Percentiles rank a stretch among this genome's conserved stretches.
phyloP scores from a whole-genome alignment of 2,329 filamentous ascomycete species.

The Domatiomyces catenatus region DNA sequence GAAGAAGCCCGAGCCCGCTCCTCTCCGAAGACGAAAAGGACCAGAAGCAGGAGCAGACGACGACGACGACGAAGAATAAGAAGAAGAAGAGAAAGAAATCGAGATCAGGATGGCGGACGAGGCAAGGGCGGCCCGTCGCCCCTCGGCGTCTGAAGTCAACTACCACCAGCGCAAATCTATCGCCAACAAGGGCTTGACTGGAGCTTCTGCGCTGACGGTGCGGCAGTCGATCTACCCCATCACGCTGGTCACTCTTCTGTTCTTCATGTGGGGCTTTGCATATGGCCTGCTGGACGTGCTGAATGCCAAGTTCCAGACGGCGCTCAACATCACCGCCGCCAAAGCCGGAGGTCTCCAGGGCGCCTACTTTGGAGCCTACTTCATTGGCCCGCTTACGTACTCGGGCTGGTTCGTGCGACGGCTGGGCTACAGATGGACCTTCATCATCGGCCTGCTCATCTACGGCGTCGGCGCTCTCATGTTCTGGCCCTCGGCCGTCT shows the following conservation, averaged over 20 bases:
- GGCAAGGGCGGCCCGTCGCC: not conserved
- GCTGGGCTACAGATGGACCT: constrained; percentile 57
- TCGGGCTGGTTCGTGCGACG: constrained; percentile 49
- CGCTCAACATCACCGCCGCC: constrained; percentile 38
- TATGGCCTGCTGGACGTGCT: constrained; percentile 35
- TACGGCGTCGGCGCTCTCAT: constrained; percentile 62
- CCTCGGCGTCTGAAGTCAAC: constrained; percentile 1
- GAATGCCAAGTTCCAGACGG: constrained; percentile 44
- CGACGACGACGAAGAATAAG: too few relatives aligned
- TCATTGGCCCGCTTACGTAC: constrained; percentile 38
- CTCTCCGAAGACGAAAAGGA: too few relatives aligned
- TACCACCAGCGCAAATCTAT: constrained; percentile 12
- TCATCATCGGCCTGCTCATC: constrained; percentile 56
- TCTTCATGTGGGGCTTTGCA: constrained; percentile 40
- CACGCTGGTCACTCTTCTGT: constrained; percentile 32
- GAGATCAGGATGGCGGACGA: not conserved
- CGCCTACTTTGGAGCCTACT: constrained; percentile 48
- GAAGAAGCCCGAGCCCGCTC: too few relatives aligned
- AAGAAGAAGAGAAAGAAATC: too few relatives aligned
- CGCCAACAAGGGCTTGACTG: constrained; percentile 20
- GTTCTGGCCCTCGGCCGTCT: constrained; percentile 68
- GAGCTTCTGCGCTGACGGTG: constrained; percentile 28
- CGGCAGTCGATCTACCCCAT: constrained; percentile 31
- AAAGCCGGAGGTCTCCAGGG: constrained; percentile 48
- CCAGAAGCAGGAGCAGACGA: too few relatives aligned